Base-by-base conservation (phyloP, 495 filamentous ascomycete species). In the Xylaria nigripes region DNA sequence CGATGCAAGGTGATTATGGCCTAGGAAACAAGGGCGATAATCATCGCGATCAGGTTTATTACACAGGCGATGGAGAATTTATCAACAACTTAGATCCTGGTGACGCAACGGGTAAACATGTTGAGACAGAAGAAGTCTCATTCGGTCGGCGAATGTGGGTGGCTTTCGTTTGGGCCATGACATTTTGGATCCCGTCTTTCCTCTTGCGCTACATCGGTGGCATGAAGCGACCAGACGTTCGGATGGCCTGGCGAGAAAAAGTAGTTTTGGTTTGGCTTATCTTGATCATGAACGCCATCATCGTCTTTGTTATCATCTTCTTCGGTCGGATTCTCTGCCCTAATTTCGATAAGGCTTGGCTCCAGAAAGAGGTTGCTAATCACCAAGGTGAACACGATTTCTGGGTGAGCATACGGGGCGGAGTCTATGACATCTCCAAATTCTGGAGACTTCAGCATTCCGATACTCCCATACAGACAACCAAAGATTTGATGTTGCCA, bases 241-340 rank as follows among this genome's bases (percentile, higher is more conserved):
- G 93, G 1, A 86, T 97, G 81, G 93, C 93, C 5, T 98, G 93
- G 93, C 76, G 92, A 65, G 93, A 98, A 61, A 98, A 98, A 70
- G 34, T 98, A 36, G 83, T 95, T 5, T 75, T 98, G 9, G 79
- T 89, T 23, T 70, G 86, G 29, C 54, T 96, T 53, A 97, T 98
- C 56, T 64, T 89, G 21, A 59, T 97, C 27, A 70, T 96, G 58
- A 98, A 98, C 67, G 92, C 70, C 13, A 65, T 81, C 38, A 81
- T 98, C 56, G 79, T 96, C 45, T 98, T 98, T 72, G 95, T 88
- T 76, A 96, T 98, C 62, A 83, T 95, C 61, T 80, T 75, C 25
- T 90, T 98, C 56, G 90, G 92, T 43, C 79, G 76, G 32, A 68
- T 97, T 10, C 76, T 96, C 9, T 98, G 93, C 65, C 93, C 93